Evolutionary conservation across 306 rosid species (phyloP), one percentile per base, ranked within the genome.

Genomic region (Trifolium dubium): DNA sequence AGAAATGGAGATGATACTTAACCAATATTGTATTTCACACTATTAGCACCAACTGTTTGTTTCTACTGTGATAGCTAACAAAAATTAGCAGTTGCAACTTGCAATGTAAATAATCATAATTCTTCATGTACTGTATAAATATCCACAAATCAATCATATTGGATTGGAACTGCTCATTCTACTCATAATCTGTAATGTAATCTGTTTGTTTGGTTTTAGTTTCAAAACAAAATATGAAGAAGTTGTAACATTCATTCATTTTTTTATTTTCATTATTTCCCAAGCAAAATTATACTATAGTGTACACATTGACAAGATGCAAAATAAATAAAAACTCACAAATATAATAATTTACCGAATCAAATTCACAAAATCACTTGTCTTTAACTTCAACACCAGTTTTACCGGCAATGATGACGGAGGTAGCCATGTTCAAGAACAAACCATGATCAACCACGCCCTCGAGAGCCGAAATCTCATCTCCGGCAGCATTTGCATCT

Each of bases 401-500:
- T 54, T 81, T 91, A 3, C 78, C 91, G 0, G 97, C 92, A 28
- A 89, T 87, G 47, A 91, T 87, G 14, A 89, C 95, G 0, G 97
- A 80, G 6, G 95, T 89, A 1, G 96, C 95, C 95, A 91, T 87
- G 49, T 89, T 84, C 82, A 91, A 77, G 83, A 91, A 91, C 77
- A 91, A 71, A 2, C 97, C 97, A 75, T 91, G 97, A 64, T 91
- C 97, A 40, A 91, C 97, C 0, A 91, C 97, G 0, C 97, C 97
- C 72, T 91, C 92, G 1, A 91, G 72, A 1, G 84, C 74, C 0
- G 91, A 89, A 29, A 91, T 91, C 81, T 89, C 97, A 62, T 81
- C 73, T 5, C 95, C 97, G 0, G 97, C 97, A 0, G 87, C 95
- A 19, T 71, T 13, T 0, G 84, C 84, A 51, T 91, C 97, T 15